phyloP scores from a whole-genome alignment of 2,329 filamentous ascomycete genomes.

The Ophiostoma sp. region DNA sequence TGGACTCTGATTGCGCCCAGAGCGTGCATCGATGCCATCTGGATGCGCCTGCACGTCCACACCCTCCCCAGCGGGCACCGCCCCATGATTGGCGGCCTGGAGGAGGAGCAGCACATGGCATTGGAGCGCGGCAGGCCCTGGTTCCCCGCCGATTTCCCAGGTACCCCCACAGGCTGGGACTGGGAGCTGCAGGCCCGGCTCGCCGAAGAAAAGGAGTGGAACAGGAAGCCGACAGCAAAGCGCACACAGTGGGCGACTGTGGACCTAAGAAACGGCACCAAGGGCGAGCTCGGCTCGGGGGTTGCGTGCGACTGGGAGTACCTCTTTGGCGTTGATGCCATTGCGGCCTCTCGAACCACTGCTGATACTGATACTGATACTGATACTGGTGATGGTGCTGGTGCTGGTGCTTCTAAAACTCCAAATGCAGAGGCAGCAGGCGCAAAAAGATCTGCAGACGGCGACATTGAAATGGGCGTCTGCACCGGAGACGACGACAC shows the following conservation, averaged over 20 bases:
- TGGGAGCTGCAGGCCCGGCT: slow-evolving; percentile 69
- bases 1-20: slow-evolving; percentile 87
- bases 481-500: background rate
- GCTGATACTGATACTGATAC: background rate
- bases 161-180: slow-evolving; percentile 68
- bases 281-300: slow-evolving; percentile 76
- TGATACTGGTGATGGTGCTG: background rate
- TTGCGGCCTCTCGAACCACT: slow-evolving; percentile 14
- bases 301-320: slow-evolving; percentile 79
- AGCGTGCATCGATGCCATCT: slow-evolving; percentile 80
- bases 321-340: slow-evolving; percentile 45
- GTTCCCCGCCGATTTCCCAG: slow-evolving; percentile 82
- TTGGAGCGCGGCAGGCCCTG: slow-evolving; percentile 75
- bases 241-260: slow-evolving; percentile 69
- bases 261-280: slow-evolving; percentile 64
- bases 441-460: background rate
- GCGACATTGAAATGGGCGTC: slow-evolving; percentile 14
- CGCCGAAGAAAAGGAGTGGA: slow-evolving; percentile 60
- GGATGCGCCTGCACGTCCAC: slow-evolving; percentile 80
- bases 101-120: slow-evolving; percentile 71
- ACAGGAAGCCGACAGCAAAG: slow-evolving; percentile 74
- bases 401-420: background rate
- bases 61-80: slow-evolving; percentile 63
- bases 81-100: slow-evolving; percentile 73
- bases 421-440: background rate